Base-by-base conservation (phyloP, 1,139 yeast genomes). In the Lodderomyces orthopsilosis region DNA sequence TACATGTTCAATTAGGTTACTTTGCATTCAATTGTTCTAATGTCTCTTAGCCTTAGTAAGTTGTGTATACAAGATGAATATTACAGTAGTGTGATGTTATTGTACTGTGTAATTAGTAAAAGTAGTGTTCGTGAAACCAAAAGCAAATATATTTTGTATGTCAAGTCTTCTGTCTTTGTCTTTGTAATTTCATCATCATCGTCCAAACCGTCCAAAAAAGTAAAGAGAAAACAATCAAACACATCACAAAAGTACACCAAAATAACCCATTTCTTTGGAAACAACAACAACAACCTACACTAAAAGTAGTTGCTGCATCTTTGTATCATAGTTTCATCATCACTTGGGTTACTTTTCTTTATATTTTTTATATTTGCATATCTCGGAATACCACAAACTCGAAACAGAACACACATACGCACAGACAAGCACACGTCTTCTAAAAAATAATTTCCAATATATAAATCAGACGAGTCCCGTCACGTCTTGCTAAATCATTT, bases 371-470 rank as follows among this genome's bases (percentile, higher is more conserved):
- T 12, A 24, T 27, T 30, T 30, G 34, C 34, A 30, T n/a, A 30
- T 30, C 19, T 30, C 34, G 34, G 34, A 30, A 30, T 30, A 30
- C 34, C 34, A 30, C 34, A 30, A 30, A 30, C 34, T 30, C 32
- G n/a, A n/a, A 28, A 5, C 32, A 24, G 4, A 24, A 27, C 32
- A 27, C 23, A 27, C 32, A 27, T 4, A 27, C 32, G 9, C 32
- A 14, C 19, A 30, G 12, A 30, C 19, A 30, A 12, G 4, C 34
- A 30, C 34, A 30, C 34, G 34, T 30, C 34, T 15, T 30, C 2
- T 15, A 28, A 8, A 30, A 15, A 15, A 30, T 5, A 30, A 15
- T 7, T 30, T 30, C 12, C 5, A 7, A 15, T 30, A 30, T 30
- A 30, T 30, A 30, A 30, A 30, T 30, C 34, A 30, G 34, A 30